phyloP scores from a whole-genome alignment of 2,329 filamentous ascomycete genomes.

The Pseudogymnoascus sp. region DNA sequence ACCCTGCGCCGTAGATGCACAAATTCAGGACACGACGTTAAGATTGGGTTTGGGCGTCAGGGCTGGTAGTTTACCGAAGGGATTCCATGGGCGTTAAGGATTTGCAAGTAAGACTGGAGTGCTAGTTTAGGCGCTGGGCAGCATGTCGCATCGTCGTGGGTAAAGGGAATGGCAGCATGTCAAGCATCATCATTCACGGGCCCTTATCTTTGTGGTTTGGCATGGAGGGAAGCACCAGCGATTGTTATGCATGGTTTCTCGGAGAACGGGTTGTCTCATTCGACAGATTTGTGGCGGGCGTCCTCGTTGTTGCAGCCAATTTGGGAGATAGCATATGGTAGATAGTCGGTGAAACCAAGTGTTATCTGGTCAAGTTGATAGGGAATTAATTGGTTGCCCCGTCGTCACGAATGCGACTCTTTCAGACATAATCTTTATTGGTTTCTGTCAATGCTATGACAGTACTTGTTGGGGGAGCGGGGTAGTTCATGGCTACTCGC shows the following conservation, averaged over 20 bases:
- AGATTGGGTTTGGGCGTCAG: constrained; percentile 1
- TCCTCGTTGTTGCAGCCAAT: not conserved
- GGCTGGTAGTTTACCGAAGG: not conserved
- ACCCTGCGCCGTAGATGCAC: constrained; percentile 58
- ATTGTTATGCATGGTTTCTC: not conserved
- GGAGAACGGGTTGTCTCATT: not conserved
- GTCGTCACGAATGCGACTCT: not conserved
- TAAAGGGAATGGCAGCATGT: not conserved
- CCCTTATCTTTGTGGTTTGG: not conserved
- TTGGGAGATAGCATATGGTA: not conserved
- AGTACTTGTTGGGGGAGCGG: not conserved
- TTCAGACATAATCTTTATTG: not conserved
- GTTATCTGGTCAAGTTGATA: not conserved
- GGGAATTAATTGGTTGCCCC: not conserved
- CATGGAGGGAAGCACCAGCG: not conserved
- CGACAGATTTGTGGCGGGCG: not conserved
- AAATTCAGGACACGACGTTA: not conserved
- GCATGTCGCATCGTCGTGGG: not conserved
- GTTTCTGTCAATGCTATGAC: not conserved
- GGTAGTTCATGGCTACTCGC: not conserved
- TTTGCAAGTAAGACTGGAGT: not conserved
- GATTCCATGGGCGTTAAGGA: constrained; percentile 6
- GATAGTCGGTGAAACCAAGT: not conserved
- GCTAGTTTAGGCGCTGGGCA: constrained; percentile 6
- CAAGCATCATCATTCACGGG: not conserved